Base-by-base conservation (phyloP, 208 protist genomes). In the Leishmania aethiopica region DNA sequence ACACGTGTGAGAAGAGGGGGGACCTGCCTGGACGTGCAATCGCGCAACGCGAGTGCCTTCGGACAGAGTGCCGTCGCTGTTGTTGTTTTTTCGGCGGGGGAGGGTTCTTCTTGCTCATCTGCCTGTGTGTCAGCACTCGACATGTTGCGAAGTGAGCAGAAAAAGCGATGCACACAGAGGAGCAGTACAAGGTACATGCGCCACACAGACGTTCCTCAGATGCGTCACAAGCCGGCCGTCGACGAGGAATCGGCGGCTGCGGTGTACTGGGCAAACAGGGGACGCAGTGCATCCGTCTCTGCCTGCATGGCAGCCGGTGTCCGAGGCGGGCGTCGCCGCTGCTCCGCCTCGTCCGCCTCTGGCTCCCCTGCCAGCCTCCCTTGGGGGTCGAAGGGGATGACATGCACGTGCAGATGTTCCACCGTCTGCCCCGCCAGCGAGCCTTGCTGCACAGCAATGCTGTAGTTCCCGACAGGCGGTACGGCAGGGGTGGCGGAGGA, bases 381-480 rank as follows among this genome's bases (percentile, higher is more conserved):
- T 37, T 57, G 53, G 17, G 92, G 89, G 78, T 96, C 89, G 74
- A 96, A 96, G 0, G 94, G 94, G 71, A 97, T 97, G 49, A 97
- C 79, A 79, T 97, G 94, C 45, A 91, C 91, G 80, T 97, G 94
- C 22, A 95, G 83, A 81, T 97, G 94, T 3, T 88, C 83, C 4
- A 97, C 93, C 32, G 94, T 97, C 81, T 97, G 94, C 28, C 94
- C 94, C 0, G 94, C 91, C 35, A 90, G 66, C 15, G 67, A 71
- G 22, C 94, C 94, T 51, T 95, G 91, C 85, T 97, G 94, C 11
- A 97, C 86, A 40, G 93, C 92, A 59, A 97, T 84, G 83, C 89
- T 94, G 85, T 93, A 97, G 73, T 88, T 88, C 11, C 83, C 80
- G 35, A 45, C 49, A 22, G 77, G 49, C 22, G n/a, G 55, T 28